Base-by-base conservation (phyloP, 176 grass and related monocot species). In the Rhynchospora tenuis region DNA sequence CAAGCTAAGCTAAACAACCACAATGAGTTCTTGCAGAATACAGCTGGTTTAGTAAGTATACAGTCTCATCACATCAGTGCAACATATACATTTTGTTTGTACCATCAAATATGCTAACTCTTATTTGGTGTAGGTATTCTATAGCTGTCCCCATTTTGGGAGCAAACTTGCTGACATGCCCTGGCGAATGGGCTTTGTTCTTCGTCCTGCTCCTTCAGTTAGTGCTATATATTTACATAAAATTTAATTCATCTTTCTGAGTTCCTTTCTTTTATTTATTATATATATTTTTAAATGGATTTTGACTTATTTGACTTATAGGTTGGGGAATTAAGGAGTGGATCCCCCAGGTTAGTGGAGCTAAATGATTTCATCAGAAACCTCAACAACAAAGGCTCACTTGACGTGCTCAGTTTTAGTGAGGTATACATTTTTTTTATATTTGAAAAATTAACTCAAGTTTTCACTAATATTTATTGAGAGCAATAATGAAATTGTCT, bases 121-220 rank as follows among this genome's bases (percentile, higher is more conserved):
- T 64, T 57, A 68, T 81, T 64, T 64, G 59, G 26, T 81, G 23
- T 89, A 98, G 95, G 87, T 98, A 83, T 98, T 98, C 48, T 98
- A 98, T 77, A 98, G 95, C 59, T 98, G 95, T 84, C 95, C 95
- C 0, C 95, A 98, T 90, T 98, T 98, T 91, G 95, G 95, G 45
- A 98, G 95, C 88, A 98, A 91, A 87, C 92, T 98, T 31, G 95
- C 95, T 64, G 95, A 98, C 79, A 93, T 98, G 95, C 95, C 95
- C 67, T 98, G 92, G 95, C 95, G 90, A 78, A 98, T 98, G 95
- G 95, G 95, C 7, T 83, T 94, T 54, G 95, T 98, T 80, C 86
- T 98, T 22, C 92, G 95, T 85, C 95, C 95, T 75, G 92, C 95
- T 78, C 95, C 90, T 79, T 93, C 95, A 2, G 95, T 98, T 75